A percentile compares a stretch with the other conserved stretches of the same genome.
Conservation (phyloP, 2,329 filamentous ascomycete genomes). For the Endocalyx cinctus region DNA sequence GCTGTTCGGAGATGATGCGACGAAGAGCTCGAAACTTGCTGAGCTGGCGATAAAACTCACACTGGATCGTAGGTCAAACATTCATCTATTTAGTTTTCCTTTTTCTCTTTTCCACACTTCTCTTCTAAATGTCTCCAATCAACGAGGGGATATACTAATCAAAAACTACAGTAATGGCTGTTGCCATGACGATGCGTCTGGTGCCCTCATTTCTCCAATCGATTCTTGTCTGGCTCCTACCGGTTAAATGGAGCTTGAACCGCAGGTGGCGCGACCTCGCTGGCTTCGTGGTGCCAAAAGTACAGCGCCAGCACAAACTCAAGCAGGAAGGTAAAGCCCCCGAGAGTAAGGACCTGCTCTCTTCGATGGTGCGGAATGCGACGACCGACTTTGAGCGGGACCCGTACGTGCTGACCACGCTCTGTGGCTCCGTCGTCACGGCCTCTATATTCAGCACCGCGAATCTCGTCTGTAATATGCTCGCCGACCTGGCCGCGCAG, state of each 20-base stretch:
- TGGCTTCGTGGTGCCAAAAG: slow-evolving; percentile 2
- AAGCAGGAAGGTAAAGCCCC: not conserved
- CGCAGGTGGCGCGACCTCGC: slow-evolving; percentile 3
- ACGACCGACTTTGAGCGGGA: not conserved
- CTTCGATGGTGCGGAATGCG: slow-evolving; percentile 9
- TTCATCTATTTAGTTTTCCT: no score
- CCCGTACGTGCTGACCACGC: not conserved
- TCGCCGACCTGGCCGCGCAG: slow-evolving; percentile 5
- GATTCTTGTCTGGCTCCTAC: slow-evolving; percentile 8
- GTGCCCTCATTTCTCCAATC: slow-evolving; percentile 4
- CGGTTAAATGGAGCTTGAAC: slow-evolving; percentile 6
- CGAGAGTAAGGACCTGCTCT: slow-evolving; percentile 1
- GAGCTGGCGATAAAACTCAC: slow-evolving; percentile 3
- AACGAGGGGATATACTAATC: no score
- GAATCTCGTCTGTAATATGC: not conserved
- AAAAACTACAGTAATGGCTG: slow-evolving; percentile 4
- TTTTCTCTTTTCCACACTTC: not conserved
- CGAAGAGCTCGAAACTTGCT: slow-evolving; percentile 2
- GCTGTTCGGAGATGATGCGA: slow-evolving; percentile 4
- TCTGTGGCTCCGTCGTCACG: slow-evolving; percentile 1
- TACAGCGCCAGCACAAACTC: slow-evolving; percentile 1
- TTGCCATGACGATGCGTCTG: slow-evolving; percentile 4
- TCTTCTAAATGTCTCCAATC: no score
- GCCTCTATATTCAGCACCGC: slow-evolving; percentile 3
- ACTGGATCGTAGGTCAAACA: slow-evolving; percentile 5